Base-by-base conservation (phyloP, 1,139 yeast species). In the Kurtzmaniella quercitrusa region DNA sequence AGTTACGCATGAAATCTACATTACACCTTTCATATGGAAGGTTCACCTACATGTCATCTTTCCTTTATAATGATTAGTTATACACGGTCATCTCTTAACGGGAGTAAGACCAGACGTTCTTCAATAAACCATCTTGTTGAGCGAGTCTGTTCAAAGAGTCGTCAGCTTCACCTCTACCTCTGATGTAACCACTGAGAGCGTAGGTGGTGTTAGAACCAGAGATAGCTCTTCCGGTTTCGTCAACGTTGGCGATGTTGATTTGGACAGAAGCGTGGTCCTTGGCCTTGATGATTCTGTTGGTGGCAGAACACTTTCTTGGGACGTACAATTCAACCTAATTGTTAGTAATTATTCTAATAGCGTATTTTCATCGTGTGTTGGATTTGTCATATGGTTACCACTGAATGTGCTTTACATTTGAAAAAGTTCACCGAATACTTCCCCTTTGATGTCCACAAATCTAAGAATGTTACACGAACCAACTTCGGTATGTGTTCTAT, bases 241-340 rank as follows among this genome's bases (percentile, higher is more conserved):
- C 97, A 66, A 72, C 73, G 59, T 71, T 71, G 55, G 78, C 78
- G 54, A 72, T 68, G 72, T 64, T 69, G 62, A 72, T 69, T 63
- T 93, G 98, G 64, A 94, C 98, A 57, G 98, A 88, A 62, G 98
- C 94, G 76, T 93, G 98, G 80, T 93, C 99, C 84, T 93, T 91
- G 69, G 98, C 94, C 84, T 88, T 89, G 84, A 93, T 91, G 81
- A 94, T 89, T 83, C 98, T 91, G 97, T 89, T 91, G 80, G 98
- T 89, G 71, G 98, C 99, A 78, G 98, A 93, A 84, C 99, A 93
- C 84, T 93, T 93, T 87, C 98, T 88, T 83, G 99, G 99, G 78
- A 93, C 96, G 95, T 93, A 93, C 78, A 93, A 91, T 84, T 94
- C 99, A 78, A 93, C 96, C 96, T 88, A 56, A 34, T 17, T 39